Evolutionary conservation across 208 protist genomes (phyloP).

Genomic region (Trypanosoma platydactyli): DNA sequence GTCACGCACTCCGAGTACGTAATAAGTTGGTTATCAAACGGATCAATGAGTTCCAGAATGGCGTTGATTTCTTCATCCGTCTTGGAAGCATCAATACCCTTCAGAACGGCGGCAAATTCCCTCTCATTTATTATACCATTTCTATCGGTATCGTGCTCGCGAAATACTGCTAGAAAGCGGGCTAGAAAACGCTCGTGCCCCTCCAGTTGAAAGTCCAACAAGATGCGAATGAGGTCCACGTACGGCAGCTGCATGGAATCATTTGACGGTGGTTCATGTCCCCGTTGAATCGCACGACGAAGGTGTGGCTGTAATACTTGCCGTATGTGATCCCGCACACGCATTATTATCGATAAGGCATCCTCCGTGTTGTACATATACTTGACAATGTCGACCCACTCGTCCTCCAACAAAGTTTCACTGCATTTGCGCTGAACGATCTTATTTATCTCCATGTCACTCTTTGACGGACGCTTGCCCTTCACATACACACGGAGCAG

Average conservation of each 20-base stretch:
- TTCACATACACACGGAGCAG: slow-evolving; percentile 73
- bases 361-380: slow-evolving; percentile 91
- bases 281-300: slow-evolving; percentile 22
- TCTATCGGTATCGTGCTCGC: slow-evolving; percentile 60
- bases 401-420: slow-evolving; percentile 59
- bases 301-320: slow-evolving; percentile 32
- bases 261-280: slow-evolving; percentile 9
- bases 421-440: slow-evolving; percentile 54
- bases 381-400: slow-evolving; percentile 83
- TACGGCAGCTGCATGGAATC: slow-evolving; percentile 50
- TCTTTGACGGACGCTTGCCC: slow-evolving; percentile 44
- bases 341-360: slow-evolving; percentile 54
- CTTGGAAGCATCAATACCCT: slow-evolving; percentile 47
- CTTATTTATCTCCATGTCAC: slow-evolving; percentile 50
- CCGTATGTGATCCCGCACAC: slow-evolving; percentile 56
- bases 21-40: slow-evolving; percentile 73
- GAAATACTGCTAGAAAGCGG: slow-evolving; percentile 74
- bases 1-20: slow-evolving; percentile 83
- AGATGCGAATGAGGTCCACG: slow-evolving; percentile 65
- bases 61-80: slow-evolving; percentile 54
- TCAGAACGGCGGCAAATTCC: slow-evolving; percentile 66
- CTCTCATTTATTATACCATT: slow-evolving; percentile 79
- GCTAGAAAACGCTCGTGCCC: slow-evolving; percentile 87
- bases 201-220: slow-evolving; percentile 90
- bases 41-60: slow-evolving; percentile 65